Evolutionary conservation across 768 basidiomycete genomes (phyloP), one percentile per base, ranked within the genome.

Genomic region (Clitopilus hobsonii): DNA sequence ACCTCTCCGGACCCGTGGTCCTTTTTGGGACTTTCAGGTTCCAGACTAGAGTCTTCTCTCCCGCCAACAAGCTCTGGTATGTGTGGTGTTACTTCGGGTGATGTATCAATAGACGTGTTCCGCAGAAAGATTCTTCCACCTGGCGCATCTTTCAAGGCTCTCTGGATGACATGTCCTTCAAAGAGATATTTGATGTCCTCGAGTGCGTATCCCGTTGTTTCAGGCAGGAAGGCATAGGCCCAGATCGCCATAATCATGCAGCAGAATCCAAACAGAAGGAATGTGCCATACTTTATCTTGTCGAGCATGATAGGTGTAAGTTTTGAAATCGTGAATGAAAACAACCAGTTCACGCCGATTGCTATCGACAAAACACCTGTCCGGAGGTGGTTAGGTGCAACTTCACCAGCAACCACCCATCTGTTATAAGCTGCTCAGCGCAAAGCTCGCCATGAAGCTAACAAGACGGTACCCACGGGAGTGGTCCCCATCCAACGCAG

Each of bases 111-210:
- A 63, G 58, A 58, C 57, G 61, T 14, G 58, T 51, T 32, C 71
- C 64, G 25, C 32, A 75, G 52, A 38, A 76, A 72, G 2, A 72
- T 36, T 26, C 63, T 61, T 2, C 76, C 74, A 16, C 72, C 69
- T 6, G 76, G 76, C 2, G 76, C 75, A 61, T 76, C 75, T 55
- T 71, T 63, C 54, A 77, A 52, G 16, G 75, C 58, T 7, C 74
- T 61, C 7, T 70, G 38, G 14, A 73, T 60, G 20, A 73, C 61
- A 32, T 74, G 69, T 8, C 67, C 59, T 61, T 76, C 77, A 51
- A 79, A 79, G 3, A 80, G 61, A 53, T 67, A 68, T 27, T 71
- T 70, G 54, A 80, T 74, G 54, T 79, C 77, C 65, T 80, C 78
- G 56, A 80, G 59, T 11, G 72, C 72, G 54, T 71, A 69, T 25